These are phyloP conservation scores for Eruca vesicaria DNA, from an alignment of 441 rosid genomes.

Conservation along the genomic window DNA sequence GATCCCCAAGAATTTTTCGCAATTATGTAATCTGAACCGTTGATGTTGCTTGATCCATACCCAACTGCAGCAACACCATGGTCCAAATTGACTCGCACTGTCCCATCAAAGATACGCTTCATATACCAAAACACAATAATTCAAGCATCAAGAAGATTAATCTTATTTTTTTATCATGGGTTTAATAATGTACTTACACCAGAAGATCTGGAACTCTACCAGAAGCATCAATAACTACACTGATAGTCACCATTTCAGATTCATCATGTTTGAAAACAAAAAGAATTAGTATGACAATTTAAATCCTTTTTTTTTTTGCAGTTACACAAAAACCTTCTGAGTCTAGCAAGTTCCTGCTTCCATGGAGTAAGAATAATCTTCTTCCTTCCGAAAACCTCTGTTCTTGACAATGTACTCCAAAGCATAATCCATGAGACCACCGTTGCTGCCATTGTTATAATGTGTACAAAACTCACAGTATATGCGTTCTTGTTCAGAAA, in stretches of 20 bases:
- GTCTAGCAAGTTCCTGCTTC: background rate
- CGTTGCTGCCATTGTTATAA: constrained; percentile 26
- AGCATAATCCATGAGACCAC: background rate
- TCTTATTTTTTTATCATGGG: background rate
- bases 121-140: background rate
- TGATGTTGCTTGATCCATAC: constrained; percentile 53
- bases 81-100: constrained; percentile 50
- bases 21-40: constrained; percentile 47
- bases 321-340: constrained; percentile 33
- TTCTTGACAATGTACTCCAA: background rate
- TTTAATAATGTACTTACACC: constrained; percentile 38
- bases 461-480: constrained; percentile 48
- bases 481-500: constrained; percentile 65
- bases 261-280: constrained; percentile 34
- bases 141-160: constrained; percentile 8
- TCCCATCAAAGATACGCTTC: constrained; percentile 62
- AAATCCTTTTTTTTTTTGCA: too few species aligned
- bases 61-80: too few species aligned
- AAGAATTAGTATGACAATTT: background rate
- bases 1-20: constrained; percentile 63
- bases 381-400: background rate
- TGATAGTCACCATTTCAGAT: constrained; percentile 45
- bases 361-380: background rate
- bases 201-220: constrained; percentile 59
- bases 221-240: constrained; percentile 60